Conservation (phyloP, 768 basidiomycete species). For the Podaxis sp. region DNA sequence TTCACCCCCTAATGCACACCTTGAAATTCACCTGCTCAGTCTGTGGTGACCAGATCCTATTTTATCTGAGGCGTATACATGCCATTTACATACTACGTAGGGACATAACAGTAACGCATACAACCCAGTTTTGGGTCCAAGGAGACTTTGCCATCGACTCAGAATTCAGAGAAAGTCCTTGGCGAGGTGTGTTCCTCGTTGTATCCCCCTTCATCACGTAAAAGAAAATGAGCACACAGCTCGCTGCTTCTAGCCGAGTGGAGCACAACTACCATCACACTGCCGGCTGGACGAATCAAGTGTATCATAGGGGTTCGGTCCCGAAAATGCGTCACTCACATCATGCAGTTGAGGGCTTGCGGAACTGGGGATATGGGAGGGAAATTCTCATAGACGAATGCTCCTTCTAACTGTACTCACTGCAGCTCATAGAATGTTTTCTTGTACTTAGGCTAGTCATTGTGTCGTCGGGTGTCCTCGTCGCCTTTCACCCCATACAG, state of each 20-base stretch:
- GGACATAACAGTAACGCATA: constrained; percentile 87
- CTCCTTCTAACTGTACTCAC: neutral
- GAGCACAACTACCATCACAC: constrained; percentile 79
- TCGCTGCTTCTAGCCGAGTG: constrained; percentile 61
- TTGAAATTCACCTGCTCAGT: neutral
- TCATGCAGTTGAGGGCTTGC: constrained; percentile 53
- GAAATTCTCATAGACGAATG: constrained; percentile 86
- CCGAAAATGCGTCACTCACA: constrained; percentile 40
- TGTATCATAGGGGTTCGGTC: too few species aligned
- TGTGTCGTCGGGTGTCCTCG: constrained; percentile 35
- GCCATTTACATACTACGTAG: constrained; percentile 82
- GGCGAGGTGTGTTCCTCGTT: constrained; percentile 70
- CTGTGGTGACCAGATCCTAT: constrained; percentile 83
- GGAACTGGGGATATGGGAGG: constrained; percentile 88
- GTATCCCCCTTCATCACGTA: constrained; percentile 6
- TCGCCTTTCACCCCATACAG: constrained; percentile 76
- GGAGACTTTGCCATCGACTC: constrained; percentile 98
- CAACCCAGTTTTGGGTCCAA: constrained; percentile 75
- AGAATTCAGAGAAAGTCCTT: constrained; percentile 91
- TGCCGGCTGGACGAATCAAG: constrained; percentile 45
- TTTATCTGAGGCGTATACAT: constrained; percentile 86
- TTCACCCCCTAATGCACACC: constrained; percentile 7
- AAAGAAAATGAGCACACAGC: constrained; percentile 39
- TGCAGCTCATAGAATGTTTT: neutral
- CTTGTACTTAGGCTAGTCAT: constrained; percentile 42